These are phyloP conservation scores for Pseudocercospora fuligena DNA, from an alignment of 2,329 filamentous ascomycete genomes.

Conservation along the genomic window DNA sequence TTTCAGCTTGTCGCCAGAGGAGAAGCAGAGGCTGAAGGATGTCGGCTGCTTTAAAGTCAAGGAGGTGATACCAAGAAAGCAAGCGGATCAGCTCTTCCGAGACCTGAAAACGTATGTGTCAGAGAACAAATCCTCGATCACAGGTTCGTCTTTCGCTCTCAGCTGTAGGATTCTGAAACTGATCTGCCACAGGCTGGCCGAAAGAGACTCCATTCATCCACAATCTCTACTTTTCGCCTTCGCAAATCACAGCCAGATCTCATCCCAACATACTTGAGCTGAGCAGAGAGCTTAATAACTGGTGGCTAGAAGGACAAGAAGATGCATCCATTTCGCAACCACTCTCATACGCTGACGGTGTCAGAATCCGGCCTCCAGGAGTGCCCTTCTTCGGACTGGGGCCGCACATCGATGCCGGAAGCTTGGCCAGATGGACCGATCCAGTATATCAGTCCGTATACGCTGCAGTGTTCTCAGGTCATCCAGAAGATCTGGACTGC, in stretches of 20 bases:
- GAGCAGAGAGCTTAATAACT: constrained; percentile 18
- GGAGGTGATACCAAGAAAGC: constrained; percentile 13
- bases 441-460: constrained; percentile 13
- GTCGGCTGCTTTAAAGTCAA: constrained; percentile 21
- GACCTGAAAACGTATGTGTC: constrained; percentile 18
- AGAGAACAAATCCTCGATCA: constrained; percentile 11
- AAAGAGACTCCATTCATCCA: constrained; percentile 20
- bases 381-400: constrained; percentile 19
- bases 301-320: constrained; percentile 13
- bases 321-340: not conserved
- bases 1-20: constrained; percentile 3
- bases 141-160: constrained; percentile 1
- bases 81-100: constrained; percentile 16
- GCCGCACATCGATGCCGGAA: constrained; percentile 19
- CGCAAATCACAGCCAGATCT: constrained; percentile 17
- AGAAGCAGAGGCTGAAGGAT: constrained; percentile 16
- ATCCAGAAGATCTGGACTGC: constrained; percentile 18
- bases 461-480: constrained; percentile 12
- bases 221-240: constrained; percentile 20
- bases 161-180: no score
- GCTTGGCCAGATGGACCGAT: constrained; percentile 17
- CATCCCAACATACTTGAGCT: constrained; percentile 17
- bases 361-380: constrained; percentile 16
- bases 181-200: constrained; percentile 10
- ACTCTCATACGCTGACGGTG: constrained; percentile 19